Percentiles rank a stretch among this genome's conserved stretches.
Conservation (phyloP, 257 asterid species). For the Lantana camara region DNA sequence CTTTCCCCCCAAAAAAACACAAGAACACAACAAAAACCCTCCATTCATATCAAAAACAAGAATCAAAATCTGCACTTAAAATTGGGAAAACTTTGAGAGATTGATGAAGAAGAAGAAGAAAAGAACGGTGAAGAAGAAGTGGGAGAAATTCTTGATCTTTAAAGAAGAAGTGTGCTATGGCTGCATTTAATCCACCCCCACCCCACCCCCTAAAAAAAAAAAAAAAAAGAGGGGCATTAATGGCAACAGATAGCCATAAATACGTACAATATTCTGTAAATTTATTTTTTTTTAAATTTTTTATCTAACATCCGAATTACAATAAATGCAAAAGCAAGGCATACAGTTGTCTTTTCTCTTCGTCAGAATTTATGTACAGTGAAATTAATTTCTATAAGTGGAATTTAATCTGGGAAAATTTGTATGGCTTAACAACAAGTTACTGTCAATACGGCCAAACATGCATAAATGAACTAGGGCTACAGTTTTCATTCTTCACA, state of each 20-base stretch:
- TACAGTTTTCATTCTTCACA: not conserved
- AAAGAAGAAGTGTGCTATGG: constrained; percentile 21
- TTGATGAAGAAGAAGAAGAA: constrained; percentile 15
- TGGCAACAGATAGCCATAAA: constrained; percentile 34
- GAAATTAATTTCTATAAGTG: constrained; percentile 21
- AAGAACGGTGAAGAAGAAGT: constrained; percentile 21
- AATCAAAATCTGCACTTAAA: no score
- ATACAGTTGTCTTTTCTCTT: constrained; percentile 15
- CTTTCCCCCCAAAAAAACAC: not conserved
- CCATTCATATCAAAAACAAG: no score
- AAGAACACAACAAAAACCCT: no score
- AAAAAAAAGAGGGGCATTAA: constrained; percentile 25
- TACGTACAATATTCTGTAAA: constrained; percentile 18
- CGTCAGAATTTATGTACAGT: constrained; percentile 10
- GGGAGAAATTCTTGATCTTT: constrained; percentile 14
- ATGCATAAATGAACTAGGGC: constrained; percentile 17
- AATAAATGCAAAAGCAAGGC: constrained; percentile 4
- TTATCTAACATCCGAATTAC: constrained; percentile 8
- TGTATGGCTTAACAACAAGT: constrained; percentile 4
- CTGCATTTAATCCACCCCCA: constrained; percentile 34
- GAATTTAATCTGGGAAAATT: constrained; percentile 32
- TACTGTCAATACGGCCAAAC: not conserved
- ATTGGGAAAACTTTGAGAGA: constrained; percentile 7
- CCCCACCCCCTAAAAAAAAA: constrained; percentile 18
- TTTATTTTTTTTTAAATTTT: not conserved